Base-by-base conservation (phyloP, 768 basidiomycete species). In the Suillus subluteus region DNA sequence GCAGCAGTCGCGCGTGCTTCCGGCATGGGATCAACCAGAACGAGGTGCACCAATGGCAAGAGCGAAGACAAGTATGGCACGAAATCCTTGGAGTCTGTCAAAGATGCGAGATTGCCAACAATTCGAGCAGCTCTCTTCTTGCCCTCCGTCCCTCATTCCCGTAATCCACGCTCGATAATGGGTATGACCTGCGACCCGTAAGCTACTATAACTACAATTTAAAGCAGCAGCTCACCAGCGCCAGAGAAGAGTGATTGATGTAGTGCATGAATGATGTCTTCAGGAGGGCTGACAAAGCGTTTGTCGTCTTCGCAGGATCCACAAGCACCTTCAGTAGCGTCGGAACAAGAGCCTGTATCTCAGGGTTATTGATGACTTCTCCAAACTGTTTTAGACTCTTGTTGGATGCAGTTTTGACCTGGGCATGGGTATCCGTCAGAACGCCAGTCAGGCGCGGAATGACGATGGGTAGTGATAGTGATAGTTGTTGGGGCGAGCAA, bases 191-290 rank as follows among this genome's bases (percentile, higher is more conserved):
- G 37, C 8, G 9, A 55, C 11, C 44, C 8, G 54, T 69, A 59
- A 64, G 62, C n/a, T 65, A 55, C 1, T 54, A 46, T n/a, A 15
- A 46, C n/a, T 16, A 38, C 62, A 64, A 6, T 23, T 37, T 48
- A 62, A 55, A 35, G 50, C 23, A 55, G 58, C 62, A 30, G 79
- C 90, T 71, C 66, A 95, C 93, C 73, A 99, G 78, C 21, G 98
- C 98, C 9, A 99, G 81, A 4, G 97, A 98, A 1, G 98, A 96
- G 65, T 97, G 92, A 70, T 99, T 98, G 69, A 99, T 96, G 73
- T 98, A 98, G 75, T 99, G 98, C n/a, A 95, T 91, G 81, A 99
- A 99, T 5, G 96, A 95, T 15, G 94, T 98, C 77, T 95, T 95
- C 66, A 99, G 83, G 61, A 99, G 82, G 0, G 92, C 86, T n/a